Base-by-base conservation (phyloP, 1,284 basidiomycete genomes). In the Austroboletus olivaceoglutinosus region DNA sequence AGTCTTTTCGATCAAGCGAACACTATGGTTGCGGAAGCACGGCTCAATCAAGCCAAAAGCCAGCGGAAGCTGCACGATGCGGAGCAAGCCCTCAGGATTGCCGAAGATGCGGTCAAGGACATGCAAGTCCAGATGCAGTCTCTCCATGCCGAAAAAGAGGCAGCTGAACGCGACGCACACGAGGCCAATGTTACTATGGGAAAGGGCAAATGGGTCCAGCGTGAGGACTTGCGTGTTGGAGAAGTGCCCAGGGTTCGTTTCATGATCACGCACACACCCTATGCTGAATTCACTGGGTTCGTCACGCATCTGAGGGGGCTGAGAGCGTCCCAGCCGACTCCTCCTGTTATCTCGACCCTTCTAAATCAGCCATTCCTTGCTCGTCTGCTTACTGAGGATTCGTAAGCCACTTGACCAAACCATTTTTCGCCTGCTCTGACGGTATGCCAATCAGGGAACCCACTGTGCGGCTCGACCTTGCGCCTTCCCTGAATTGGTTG, bases 401-500 rank as follows among this genome's bases (percentile, higher is more conserved):
- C 87, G 89, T 91, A 63, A 62, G 86, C 85, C n/a, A n/a, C 39
- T 47, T 46, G 34, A 27, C 31, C 29, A 21, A 37, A 52, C 23
- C 47, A 46, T 52, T n/a, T 47, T 47, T 41, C n/a, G 27, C 10
- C 22, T 37, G 34, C 40, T 48, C 45, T 50, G n/a, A 58, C 53
- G 15, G 45, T 34, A 41, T 50, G 43, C 48, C n/a, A n/a, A 16
- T 43, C 53, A 55, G 95, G 18, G 97, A 99, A 58, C 92, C 96
- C 0, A 92, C 93, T 0, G 75, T 98, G 33, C 86, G 97, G 3
- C 80, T 99, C 22, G 94, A 98, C 65, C 73, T 92, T n/a, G 94
- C 96, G 0, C 92, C 95, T 0, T 92, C 93, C 13, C 77, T 99
- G 25, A 95, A 93, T 61, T 98, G 93, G 90, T 77, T 99, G 13